phyloP scores from a whole-genome alignment of 352 stramenopile species.

The Phytopythium boreale region DNA sequence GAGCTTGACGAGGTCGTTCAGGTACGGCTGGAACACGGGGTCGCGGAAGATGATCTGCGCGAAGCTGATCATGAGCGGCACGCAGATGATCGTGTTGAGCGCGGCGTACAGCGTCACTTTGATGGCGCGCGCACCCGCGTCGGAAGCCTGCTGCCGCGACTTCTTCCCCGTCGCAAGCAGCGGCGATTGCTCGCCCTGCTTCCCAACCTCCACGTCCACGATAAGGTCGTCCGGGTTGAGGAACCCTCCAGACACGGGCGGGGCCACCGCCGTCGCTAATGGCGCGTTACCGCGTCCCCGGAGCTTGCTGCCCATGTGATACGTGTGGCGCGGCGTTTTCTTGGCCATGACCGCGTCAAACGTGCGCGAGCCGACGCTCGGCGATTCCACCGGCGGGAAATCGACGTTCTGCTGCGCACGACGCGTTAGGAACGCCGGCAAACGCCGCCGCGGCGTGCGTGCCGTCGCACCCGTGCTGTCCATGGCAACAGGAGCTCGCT shows the following conservation, averaged over 20 bases:
- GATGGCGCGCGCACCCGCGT: slow-evolving; percentile 12
- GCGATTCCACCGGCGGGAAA: slow-evolving; percentile 22
- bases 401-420: slow-evolving; percentile 10
- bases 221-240: slow-evolving; percentile 25
- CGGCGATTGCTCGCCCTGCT: slow-evolving; percentile 13
- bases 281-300: slow-evolving; percentile 6
- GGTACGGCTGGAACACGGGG: slow-evolving; percentile 89
- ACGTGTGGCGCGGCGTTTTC: slow-evolving; percentile 55
- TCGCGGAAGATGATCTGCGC: slow-evolving; percentile 95
- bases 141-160: slow-evolving; percentile 12
- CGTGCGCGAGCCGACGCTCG: slow-evolving; percentile 21
- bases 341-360: slow-evolving; percentile 27
- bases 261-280: slow-evolving; percentile 2
- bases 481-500: slow-evolving; percentile 27
- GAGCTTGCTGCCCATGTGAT: slow-evolving; percentile 26
- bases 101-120: slow-evolving; percentile 86
- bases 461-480: slow-evolving; percentile 79
- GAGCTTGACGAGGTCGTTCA: slow-evolving; percentile 94
- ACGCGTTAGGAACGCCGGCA: slow-evolving; percentile 15
- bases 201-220: slow-evolving; percentile 18
- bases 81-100: slow-evolving; percentile 93
- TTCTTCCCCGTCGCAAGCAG: slow-evolving; percentile 15
- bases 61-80: slow-evolving; percentile 91
- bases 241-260: background rate
- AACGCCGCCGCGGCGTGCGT: slow-evolving; percentile 57